phyloP scores from a whole-genome alignment of 148 eudicot genomes.

The Fagopyrum esculentum region DNA sequence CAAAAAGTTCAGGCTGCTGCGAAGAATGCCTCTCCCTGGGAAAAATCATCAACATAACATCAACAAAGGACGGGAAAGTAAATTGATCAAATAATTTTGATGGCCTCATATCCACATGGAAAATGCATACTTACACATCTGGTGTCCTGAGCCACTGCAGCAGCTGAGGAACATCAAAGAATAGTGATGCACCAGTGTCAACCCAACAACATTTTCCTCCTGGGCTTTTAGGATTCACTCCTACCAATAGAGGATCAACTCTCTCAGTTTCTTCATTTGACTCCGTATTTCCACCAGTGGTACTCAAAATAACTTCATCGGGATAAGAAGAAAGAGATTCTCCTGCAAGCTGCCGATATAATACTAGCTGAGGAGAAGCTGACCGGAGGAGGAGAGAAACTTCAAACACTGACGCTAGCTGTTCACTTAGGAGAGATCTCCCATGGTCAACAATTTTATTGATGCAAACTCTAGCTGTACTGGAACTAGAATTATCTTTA shows the following conservation, averaged over 20 bases:
- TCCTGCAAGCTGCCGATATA: slow-evolving; percentile 82
- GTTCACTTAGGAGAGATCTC: slow-evolving; percentile 54
- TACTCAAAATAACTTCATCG: slow-evolving; percentile 39
- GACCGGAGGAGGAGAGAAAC: slow-evolving; percentile 86
- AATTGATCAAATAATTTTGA: neutral
- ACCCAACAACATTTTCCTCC: slow-evolving; percentile 97
- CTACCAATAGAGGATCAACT: slow-evolving; percentile 43
- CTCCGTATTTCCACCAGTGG: slow-evolving; percentile 28
- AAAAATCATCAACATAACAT: slow-evolving; percentile 16
- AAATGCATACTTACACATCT: slow-evolving; percentile 47
- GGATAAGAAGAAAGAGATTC: slow-evolving; percentile 97
- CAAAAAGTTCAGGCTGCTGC: slow-evolving; percentile 85
- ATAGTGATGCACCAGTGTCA: slow-evolving; percentile 67
- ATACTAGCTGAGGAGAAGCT: slow-evolving; percentile 82
- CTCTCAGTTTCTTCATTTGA: slow-evolving; percentile 25
- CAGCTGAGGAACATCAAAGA: slow-evolving; percentile 59
- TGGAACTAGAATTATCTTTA: slow-evolving; percentile 31
- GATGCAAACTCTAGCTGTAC: slow-evolving; percentile 70
- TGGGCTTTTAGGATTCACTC: slow-evolving; percentile 52
- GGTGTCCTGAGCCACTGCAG: slow-evolving; percentile 47
- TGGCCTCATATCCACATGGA: neutral
- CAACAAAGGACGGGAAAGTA: neutral
- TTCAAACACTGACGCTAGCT: slow-evolving; percentile 72
- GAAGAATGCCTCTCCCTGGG: slow-evolving; percentile 51
- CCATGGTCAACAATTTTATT: slow-evolving; percentile 56